A percentile compares a stretch with the other conserved stretches of the same genome.
phyloP scores from a whole-genome alignment of 148 eudicot species.

The Rhododendron henanense region DNA sequence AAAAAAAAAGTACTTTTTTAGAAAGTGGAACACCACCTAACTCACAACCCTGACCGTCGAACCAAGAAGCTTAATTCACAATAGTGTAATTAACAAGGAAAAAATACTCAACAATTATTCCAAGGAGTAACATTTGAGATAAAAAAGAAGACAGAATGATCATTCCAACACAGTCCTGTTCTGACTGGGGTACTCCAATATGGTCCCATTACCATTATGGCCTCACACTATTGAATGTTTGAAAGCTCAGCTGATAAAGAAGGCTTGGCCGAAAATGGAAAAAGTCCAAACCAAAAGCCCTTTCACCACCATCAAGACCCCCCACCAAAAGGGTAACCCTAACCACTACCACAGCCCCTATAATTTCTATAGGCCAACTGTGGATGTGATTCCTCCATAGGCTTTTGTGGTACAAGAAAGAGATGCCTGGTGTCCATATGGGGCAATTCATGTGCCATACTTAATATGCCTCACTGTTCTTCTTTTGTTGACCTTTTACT shows the following conservation, averaged over 20 bases:
- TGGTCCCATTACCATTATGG: conserved; percentile 6
- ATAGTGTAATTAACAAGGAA: not conserved
- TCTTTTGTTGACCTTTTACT: not conserved
- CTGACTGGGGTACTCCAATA: not conserved
- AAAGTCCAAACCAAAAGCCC: not conserved
- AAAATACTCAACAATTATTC: not conserved
- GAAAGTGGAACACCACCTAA: not conserved
- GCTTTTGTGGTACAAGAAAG: not conserved
- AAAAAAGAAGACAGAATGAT: not conserved
- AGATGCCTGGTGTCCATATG: not conserved
- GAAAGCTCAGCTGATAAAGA: conserved; percentile 15
- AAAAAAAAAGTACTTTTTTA: no score
- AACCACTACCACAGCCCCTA: conserved; percentile 29
- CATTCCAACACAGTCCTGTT: conserved; percentile 2
- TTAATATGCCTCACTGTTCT: not conserved
- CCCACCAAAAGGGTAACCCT: conserved; percentile 15
- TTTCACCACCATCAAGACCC: conserved; percentile 17
- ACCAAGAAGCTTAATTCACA: not conserved
- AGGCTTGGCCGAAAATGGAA: conserved; percentile 14
- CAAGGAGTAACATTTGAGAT: not conserved
- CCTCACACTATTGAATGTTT: conserved; percentile 3
- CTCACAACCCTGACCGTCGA: not conserved
- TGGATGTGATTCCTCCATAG: not conserved
- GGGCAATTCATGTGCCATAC: not conserved
- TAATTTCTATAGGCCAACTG: not conserved